phyloP scores from a whole-genome alignment of 2,329 filamentous ascomycete species.

The Claviceps sp. region DNA sequence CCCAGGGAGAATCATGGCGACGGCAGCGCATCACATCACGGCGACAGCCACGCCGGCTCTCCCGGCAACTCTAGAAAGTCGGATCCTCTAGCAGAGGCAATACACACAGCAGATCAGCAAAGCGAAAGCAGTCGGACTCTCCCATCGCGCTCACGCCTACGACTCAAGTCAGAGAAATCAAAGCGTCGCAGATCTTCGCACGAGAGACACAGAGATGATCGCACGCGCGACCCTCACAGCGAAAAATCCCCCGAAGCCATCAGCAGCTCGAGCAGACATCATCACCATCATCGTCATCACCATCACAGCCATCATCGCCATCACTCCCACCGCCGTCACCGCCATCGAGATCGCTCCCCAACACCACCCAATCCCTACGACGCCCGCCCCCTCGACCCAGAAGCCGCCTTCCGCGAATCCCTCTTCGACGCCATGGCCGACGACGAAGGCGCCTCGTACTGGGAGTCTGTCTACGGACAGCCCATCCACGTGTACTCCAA shows the following conservation, averaged over 20 bases:
- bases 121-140: neutral
- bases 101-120: neutral
- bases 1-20: neutral
- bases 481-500: conserved; percentile 71
- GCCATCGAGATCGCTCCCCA: conserved; percentile 26
- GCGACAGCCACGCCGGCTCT: conserved; percentile 3
- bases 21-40: neutral
- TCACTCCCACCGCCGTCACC: conserved; percentile 14
- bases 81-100: neutral
- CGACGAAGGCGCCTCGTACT: conserved; percentile 89
- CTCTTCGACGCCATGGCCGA: conserved; percentile 95
- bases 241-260: conserved; percentile 10
- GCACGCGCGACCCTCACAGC: conserved; percentile 5
- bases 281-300: conserved; percentile 11
- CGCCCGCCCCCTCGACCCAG: conserved; percentile 43
- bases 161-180: conserved; percentile 4
- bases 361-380: conserved; percentile 35
- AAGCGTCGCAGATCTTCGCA: conserved; percentile 1
- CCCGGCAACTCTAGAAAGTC: neutral
- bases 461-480: conserved; percentile 93
- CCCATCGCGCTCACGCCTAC: conserved; percentile 2
- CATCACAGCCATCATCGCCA: conserved; percentile 16
- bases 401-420: conserved; percentile 77
- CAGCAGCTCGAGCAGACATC: conserved; percentile 13
- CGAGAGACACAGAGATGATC: neutral